Evolutionary conservation across 1,284 basidiomycete species (phyloP).

Genomic region (Cutaneotrichosporon sp.): DNA sequence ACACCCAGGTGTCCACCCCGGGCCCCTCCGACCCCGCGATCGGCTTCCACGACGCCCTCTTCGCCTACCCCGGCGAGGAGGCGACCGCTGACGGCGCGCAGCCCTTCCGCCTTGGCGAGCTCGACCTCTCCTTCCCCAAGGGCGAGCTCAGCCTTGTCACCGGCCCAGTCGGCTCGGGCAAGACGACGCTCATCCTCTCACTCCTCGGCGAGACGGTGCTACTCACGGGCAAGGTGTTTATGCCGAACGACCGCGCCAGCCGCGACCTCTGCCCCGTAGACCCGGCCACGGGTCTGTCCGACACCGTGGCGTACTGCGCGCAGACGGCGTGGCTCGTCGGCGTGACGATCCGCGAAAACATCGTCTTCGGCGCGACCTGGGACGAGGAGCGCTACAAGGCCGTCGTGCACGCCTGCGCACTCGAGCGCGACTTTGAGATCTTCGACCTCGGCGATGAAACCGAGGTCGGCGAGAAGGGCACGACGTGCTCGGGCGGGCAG

Average conservation of each 20-base stretch:
- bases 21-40: conserved; percentile 52
- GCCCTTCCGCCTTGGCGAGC: conserved; percentile 55
- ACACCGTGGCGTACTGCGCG: conserved; percentile 59
- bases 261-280: conserved; percentile 54
- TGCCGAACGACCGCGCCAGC: conserved; percentile 56
- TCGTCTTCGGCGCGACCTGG: conserved; percentile 57
- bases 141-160: conserved; percentile 53
- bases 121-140: conserved; percentile 56
- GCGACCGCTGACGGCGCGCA: conserved; percentile 19
- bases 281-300: conserved; percentile 54
- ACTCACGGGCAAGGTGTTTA: conserved; percentile 57
- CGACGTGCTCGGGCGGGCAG: conserved; percentile 55
- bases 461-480: conserved; percentile 62
- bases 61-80: conserved; percentile 40
- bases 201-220: conserved; percentile 58
- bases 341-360: conserved; percentile 60
- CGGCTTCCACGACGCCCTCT: conserved; percentile 58
- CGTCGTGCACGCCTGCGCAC: conserved; percentile 58
- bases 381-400: conserved; percentile 55
- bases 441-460: conserved; percentile 60
- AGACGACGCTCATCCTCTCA: conserved; percentile 70
- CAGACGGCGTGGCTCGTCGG: conserved; percentile 61
- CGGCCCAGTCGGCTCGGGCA: conserved; percentile 60
- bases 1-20: conserved; percentile 54
- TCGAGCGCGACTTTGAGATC: conserved; percentile 58